These are phyloP conservation scores for Cyclospora cayetanensis DNA, from an alignment of 169 alveolate genomes.

Conservation along the genomic window DNA sequence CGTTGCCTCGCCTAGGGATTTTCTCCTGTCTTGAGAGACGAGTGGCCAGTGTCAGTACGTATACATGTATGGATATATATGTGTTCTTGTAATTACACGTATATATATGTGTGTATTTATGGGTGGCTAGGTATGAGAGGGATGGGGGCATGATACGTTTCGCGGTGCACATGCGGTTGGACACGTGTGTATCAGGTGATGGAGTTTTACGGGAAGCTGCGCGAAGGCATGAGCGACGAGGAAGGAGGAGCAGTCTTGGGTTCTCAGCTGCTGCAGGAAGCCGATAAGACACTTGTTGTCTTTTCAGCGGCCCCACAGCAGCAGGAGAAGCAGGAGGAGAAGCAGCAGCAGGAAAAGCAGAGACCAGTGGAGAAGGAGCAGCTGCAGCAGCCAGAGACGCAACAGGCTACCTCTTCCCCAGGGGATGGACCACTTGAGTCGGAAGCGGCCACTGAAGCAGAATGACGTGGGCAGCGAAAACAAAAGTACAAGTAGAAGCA, in stretches of 20 bases:
- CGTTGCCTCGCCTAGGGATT: too few species aligned
- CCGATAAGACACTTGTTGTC: background rate
- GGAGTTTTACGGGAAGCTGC: background rate
- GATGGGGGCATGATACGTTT: background rate
- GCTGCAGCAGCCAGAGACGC: background rate
- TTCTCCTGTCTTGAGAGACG: too few species aligned
- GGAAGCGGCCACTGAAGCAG: background rate
- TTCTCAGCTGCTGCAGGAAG: constrained; percentile 19
- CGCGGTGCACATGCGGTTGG: too few species aligned
- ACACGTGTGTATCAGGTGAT: too few species aligned
- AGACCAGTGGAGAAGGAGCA: background rate
- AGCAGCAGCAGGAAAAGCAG: constrained; percentile 6
- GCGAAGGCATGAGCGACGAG: background rate
- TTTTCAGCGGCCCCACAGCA: background rate
- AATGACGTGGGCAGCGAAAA: background rate
- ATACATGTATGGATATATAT: too few species aligned
- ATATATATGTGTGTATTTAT: background rate
- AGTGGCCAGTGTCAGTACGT: too few species aligned
- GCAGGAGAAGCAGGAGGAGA: background rate
- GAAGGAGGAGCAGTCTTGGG: background rate
- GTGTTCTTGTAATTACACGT: background rate
- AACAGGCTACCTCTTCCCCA: background rate
- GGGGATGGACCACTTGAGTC: background rate
- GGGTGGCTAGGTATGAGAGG: background rate
- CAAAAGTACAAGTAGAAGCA: background rate